Base-by-base conservation (phyloP, 1,284 basidiomycete genomes). In the Leccinum subrobustum region DNA sequence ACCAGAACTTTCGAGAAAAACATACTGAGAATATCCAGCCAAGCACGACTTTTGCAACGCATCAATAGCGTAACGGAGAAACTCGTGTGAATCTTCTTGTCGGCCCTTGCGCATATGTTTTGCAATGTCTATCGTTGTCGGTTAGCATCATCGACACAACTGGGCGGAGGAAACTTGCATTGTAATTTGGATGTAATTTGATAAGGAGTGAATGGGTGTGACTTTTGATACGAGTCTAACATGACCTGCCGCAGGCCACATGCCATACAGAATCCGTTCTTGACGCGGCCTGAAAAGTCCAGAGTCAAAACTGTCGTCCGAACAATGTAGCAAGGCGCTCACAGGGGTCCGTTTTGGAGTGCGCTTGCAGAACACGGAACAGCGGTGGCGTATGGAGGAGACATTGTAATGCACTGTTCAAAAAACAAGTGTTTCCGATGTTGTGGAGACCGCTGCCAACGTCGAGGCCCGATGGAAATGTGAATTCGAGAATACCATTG, bases 1-100 rank as follows among this genome's bases (percentile, higher is more conserved):
- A 16, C 42, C n/a, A 59, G 11, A 54, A 56, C 58, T 54, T 52
- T 52, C 14, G 50, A 25, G 57, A 52, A 55, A 64, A 57, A 81
- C 86, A 68, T 72, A 93, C 91, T 87, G 85, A 60, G 89, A 80
- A 56, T 85, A 76, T 23, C 88, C 90, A 51, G 84, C 83, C 57
- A 96, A 79, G 72, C 91, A 93, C 8, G 91, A 87, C 70, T 89
- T 92, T 75, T 98, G 96, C 58, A 98, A 76, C 27, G 91, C 91
- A 70, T 99, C 97, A 39, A 98, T 88, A 25, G 92, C 88, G 75
- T 98, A 97, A 31, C 97, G 89, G 57, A 99, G 85, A 71, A 99
- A 99, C 76, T 99, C 97, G 75, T 99, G 97, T 3, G 96, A 90
- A 74, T 99, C 97, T 74, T 99, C 97, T 76, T 99, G 97, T 64